Evolutionary conservation across 1,284 basidiomycete genomes (phyloP).

Genomic region (Pseudozyma tsukubaensis): DNA sequence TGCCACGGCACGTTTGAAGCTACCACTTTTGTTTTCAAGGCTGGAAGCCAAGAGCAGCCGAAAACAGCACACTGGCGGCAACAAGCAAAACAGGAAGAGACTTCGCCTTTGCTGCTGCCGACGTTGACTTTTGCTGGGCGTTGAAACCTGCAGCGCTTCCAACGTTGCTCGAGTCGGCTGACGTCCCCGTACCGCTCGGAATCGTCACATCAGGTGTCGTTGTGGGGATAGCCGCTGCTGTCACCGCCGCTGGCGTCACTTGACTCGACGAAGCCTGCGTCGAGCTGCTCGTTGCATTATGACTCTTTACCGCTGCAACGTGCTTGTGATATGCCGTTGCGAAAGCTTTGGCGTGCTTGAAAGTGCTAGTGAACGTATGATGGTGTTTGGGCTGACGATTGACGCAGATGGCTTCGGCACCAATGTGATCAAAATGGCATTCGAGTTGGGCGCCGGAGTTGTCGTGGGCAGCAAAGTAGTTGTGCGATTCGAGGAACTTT

Average conservation of each 20-base stretch:
- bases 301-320: conserved; percentile 12
- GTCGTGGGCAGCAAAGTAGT: conserved; percentile 38
- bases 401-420: conserved; percentile 31
- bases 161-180: not conserved
- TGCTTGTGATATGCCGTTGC: conserved; percentile 37
- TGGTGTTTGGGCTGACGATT: conserved; percentile 33
- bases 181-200: not conserved
- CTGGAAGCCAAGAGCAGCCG: conserved; percentile 26
- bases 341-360: conserved; percentile 31
- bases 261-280: conserved; percentile 4
- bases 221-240: conserved; percentile 4
- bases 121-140: conserved; percentile 30
- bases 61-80: conserved; percentile 25
- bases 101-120: conserved; percentile 17
- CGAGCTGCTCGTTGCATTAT: conserved; percentile 14
- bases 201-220: conserved; percentile 7
- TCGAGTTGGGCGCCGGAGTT: conserved; percentile 27
- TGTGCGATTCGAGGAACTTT: conserved; percentile 38
- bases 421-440: conserved; percentile 37
- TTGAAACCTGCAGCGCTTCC: conserved; percentile 15
- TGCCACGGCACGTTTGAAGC: too few relatives aligned
- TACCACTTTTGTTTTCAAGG: conserved; percentile 3
- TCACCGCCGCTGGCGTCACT: conserved; percentile 9
- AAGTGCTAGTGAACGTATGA: conserved; percentile 24
- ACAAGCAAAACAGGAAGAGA: conserved; percentile 28